A percentile compares a stretch with the other conserved stretches of the same genome.
Conservation (phyloP, 441 rosid genomes). For the Populus hybrid region DNA sequence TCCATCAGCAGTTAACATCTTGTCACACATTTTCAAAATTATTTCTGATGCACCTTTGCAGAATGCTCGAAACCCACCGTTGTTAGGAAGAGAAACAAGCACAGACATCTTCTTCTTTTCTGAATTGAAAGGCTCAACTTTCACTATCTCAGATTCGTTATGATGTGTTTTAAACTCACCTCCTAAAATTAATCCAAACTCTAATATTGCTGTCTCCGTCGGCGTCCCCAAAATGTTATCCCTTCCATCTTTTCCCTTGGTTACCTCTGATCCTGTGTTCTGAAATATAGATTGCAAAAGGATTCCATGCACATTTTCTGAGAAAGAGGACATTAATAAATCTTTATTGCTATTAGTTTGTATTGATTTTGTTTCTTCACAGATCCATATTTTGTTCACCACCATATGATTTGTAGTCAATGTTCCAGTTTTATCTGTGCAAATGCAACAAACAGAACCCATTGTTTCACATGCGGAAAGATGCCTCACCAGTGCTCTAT, state of each 20-base stretch:
- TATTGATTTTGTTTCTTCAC: slow-evolving; percentile 32
- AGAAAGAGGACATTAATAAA: slow-evolving; percentile 27
- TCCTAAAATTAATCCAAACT: slow-evolving; percentile 57
- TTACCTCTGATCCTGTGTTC: slow-evolving; percentile 58
- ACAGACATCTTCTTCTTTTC: slow-evolving; percentile 65
- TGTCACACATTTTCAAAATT: slow-evolving; percentile 41
- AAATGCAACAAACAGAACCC: slow-evolving; percentile 49
- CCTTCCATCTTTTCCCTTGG: slow-evolving; percentile 51
- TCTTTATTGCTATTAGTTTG: slow-evolving; percentile 17
- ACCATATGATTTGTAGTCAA: slow-evolving; percentile 44
- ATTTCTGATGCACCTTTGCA: slow-evolving; percentile 68
- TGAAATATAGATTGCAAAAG: slow-evolving; percentile 58
- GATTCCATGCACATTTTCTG: slow-evolving; percentile 31
- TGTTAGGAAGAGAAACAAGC: slow-evolving; percentile 43
- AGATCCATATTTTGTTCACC: slow-evolving; percentile 42
- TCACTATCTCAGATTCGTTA: slow-evolving; percentile 37
- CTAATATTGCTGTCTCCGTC: slow-evolving; percentile 61
- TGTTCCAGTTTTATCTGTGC: slow-evolving; percentile 54
- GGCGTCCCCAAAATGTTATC: slow-evolving; percentile 54
- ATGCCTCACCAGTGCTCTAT: slow-evolving; percentile 43
- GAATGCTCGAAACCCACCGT: slow-evolving; percentile 29
- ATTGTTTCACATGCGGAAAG: slow-evolving; percentile 52
- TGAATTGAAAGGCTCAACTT: slow-evolving; percentile 66
- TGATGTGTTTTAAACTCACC: slow-evolving; percentile 44
- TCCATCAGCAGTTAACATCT: slow-evolving; percentile 21